A percentile compares a stretch with the other conserved stretches of the same genome.
Evolutionary conservation across 1,284 basidiomycete species (phyloP).

Genomic region (Moesziomyces sp.): DNA sequence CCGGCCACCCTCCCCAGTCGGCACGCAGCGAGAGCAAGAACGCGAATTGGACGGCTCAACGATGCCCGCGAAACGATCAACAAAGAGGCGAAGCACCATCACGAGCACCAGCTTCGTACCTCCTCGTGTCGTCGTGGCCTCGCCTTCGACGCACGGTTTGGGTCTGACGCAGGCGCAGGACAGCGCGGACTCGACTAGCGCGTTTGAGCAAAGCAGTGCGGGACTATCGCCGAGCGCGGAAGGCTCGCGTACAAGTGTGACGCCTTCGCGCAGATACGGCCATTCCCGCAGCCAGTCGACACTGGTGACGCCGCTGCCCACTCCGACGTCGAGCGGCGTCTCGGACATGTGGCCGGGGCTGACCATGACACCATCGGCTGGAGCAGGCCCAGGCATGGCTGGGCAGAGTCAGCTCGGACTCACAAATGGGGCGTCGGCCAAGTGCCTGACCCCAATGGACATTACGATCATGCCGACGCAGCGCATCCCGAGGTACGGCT

Average conservation of each 20-base stretch:
- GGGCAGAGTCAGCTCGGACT: background rate
- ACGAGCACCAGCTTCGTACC: conserved; percentile 28
- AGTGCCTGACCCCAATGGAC: conserved; percentile 59
- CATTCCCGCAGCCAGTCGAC: conserved; percentile 38
- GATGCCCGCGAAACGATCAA: conserved; percentile 15
- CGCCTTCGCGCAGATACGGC: conserved; percentile 9
- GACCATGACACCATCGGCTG: conserved; percentile 4
- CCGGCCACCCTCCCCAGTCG: conserved; percentile 25
- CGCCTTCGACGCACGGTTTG: background rate
- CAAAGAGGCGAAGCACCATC: conserved; percentile 40
- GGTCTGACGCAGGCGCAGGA: conserved; percentile 14
- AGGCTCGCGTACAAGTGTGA: background rate
- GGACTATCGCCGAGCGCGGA: background rate
- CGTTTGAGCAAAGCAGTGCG: background rate
- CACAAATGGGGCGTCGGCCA: conserved; percentile 6
- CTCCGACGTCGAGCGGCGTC: conserved; percentile 7
- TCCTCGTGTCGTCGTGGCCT: conserved; percentile 10
- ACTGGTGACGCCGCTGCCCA: conserved; percentile 17
- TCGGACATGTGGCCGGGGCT: conserved; percentile 12
- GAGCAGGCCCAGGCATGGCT: background rate
- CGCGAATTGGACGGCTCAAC: conserved; percentile 2
- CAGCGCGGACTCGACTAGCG: background rate
- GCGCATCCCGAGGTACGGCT: conserved; percentile 57
- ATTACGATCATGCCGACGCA: conserved; percentile 66
- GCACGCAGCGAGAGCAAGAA: conserved; percentile 1